Percentiles rank a stretch among this genome's conserved stretches.
These are phyloP conservation scores for Torulaspora franciscae DNA, from an alignment of 805 yeast species.

Conservation along the genomic window DNA sequence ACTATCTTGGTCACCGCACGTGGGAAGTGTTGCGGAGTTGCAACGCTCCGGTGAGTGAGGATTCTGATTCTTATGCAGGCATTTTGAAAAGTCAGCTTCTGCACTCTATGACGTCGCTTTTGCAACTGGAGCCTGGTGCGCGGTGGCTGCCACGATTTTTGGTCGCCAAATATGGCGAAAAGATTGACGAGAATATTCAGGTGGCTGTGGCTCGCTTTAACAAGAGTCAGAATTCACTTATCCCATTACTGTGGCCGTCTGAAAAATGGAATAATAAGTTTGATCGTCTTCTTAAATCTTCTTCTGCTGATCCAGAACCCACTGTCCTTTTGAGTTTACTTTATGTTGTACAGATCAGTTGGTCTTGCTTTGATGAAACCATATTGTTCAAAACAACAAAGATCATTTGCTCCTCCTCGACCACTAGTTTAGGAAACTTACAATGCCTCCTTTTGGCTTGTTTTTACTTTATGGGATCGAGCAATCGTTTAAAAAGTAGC, in stretches of 20 bases:
- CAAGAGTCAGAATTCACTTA: constrained; percentile 20
- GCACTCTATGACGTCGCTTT: constrained; percentile 10
- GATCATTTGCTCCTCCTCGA: constrained; percentile 18
- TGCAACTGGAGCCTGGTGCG: constrained; percentile 20
- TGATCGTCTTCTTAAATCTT: constrained; percentile 2
- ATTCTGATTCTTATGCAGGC: neutral
- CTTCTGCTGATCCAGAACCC: constrained; percentile 13
- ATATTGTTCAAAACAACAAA: constrained; percentile 28
- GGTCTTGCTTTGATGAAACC: constrained; percentile 29
- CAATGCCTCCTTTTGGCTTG: constrained; percentile 25
- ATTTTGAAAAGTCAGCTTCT: constrained; percentile 10
- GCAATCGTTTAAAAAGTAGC: constrained; percentile 6
- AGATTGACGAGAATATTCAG: constrained; percentile 10
- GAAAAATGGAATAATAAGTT: constrained; percentile 15
- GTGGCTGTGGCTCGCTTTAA: constrained; percentile 15
- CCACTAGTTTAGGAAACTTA: constrained; percentile 16
- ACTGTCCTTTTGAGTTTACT: constrained; percentile 18
- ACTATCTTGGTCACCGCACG: constrained; percentile 26
- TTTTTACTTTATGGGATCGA: constrained; percentile 28
- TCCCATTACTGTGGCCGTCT: constrained; percentile 26
- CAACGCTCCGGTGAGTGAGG: neutral
- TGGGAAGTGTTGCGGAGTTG: constrained; percentile 20
- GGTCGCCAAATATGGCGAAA: constrained; percentile 16
- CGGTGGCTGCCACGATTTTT: constrained; percentile 23
- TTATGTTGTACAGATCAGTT: constrained; percentile 29